Conservation (phyloP, 129 eudicot genomes). For the Chrysanthemum lavandulifolium region DNA sequence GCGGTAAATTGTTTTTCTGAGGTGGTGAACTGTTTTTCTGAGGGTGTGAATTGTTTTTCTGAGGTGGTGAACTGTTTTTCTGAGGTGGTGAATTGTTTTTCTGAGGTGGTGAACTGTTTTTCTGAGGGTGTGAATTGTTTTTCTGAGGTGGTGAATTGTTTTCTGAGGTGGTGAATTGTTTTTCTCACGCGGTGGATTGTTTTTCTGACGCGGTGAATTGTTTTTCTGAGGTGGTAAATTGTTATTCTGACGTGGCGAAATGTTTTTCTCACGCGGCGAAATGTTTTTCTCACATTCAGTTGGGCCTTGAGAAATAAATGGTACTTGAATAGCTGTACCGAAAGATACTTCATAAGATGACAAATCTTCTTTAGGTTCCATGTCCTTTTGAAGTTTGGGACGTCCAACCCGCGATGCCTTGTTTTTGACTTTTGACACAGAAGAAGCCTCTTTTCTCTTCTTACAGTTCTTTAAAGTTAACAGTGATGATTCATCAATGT, state of each 20-base stretch:
- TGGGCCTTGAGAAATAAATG: conserved; percentile 49
- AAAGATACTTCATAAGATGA: conserved; percentile 39
- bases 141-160: too few relatives aligned
- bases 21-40: too few relatives aligned
- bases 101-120: too few relatives aligned
- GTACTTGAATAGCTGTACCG: conserved; percentile 70
- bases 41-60: too few relatives aligned
- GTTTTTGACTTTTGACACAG: conserved; percentile 37
- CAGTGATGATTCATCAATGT: conserved; percentile 62
- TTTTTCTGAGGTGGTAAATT: too few relatives aligned
- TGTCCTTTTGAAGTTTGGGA: conserved; percentile 30
- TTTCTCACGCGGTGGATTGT: too few relatives aligned
- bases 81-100: too few relatives aligned
- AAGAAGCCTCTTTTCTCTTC: conserved; percentile 43
- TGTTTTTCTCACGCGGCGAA: not conserved
- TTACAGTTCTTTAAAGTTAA: conserved; percentile 27
- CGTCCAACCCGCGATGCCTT: conserved; percentile 27
- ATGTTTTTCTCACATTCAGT: conserved; percentile 35
- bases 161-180: too few relatives aligned
- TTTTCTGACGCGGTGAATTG: too few relatives aligned
- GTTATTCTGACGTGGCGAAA: conserved; percentile 15
- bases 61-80: too few relatives aligned
- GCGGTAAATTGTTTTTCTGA: too few relatives aligned
- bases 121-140: too few relatives aligned
- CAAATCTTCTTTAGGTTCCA: conserved; percentile 29